Percentiles rank a stretch among this genome's conserved stretches.
Evolutionary conservation across 441 rosid species (phyloP).

Genomic region (Pelargonium myrrhifolium): DNA sequence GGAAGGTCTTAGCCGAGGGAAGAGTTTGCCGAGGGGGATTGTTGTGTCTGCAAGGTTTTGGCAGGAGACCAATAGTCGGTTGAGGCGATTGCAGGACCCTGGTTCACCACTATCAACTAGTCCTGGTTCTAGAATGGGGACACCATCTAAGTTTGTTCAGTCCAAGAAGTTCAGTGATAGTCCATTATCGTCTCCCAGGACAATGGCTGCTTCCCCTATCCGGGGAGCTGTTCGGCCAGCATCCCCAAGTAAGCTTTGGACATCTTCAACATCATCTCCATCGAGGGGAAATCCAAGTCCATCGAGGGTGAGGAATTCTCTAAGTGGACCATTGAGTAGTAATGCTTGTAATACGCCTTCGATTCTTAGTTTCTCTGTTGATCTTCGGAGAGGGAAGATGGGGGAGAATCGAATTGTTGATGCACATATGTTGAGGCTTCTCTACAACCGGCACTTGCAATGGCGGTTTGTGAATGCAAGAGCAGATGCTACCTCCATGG

Average conservation of each 20-base stretch:
- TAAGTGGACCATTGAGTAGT: conserved; percentile 28
- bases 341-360: conserved; percentile 44
- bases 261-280: conserved; percentile 36
- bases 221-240: conserved; percentile 48
- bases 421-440: conserved; percentile 62
- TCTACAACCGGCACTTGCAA: conserved; percentile 53
- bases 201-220: conserved; percentile 48
- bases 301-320: conserved; percentile 40
- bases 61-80: conserved; percentile 69
- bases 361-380: conserved; percentile 60
- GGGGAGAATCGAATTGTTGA: conserved; percentile 53
- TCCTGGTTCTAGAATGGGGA: conserved; percentile 36
- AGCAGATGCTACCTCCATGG: conserved; percentile 48
- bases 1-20: conserved; percentile 36
- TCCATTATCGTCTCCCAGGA: conserved; percentile 38
- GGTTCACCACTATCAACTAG: conserved; percentile 45
- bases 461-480: conserved; percentile 65
- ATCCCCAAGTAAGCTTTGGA: conserved; percentile 62
- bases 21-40: conserved; percentile 32
- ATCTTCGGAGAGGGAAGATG: conserved; percentile 55
- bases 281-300: conserved; percentile 53
- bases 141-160: conserved; percentile 40
- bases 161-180: conserved; percentile 45
- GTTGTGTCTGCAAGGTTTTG: conserved; percentile 56
- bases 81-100: conserved; percentile 61